Evolutionary conservation across 2,329 filamentous ascomycete species (phyloP).

Genomic region (Fusarium sp.): DNA sequence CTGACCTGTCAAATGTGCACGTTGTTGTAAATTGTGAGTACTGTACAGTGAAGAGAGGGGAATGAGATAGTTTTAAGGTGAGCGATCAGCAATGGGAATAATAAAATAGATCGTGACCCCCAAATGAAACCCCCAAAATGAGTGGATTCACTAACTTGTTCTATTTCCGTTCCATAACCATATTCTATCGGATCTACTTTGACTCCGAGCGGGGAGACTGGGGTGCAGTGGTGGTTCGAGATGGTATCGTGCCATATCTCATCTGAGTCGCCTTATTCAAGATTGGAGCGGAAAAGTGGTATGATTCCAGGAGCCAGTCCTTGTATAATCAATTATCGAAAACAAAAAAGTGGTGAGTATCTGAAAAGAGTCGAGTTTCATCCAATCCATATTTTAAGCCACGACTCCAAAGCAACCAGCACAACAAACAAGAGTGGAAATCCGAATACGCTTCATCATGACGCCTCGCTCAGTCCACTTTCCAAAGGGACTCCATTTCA

Average conservation of each 20-base stretch:
- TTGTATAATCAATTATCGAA: neutral
- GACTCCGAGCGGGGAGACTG: neutral
- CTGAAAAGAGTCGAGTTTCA: constrained; percentile 38
- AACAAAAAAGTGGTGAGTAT: constrained; percentile 21
- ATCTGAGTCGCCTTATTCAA: neutral
- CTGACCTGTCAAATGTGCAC: constrained; percentile 8
- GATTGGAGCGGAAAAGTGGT: constrained; percentile 14
- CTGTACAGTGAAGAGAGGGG: neutral
- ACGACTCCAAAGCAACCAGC: constrained; percentile 25
- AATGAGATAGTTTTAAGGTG: neutral
- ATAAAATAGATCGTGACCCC: neutral
- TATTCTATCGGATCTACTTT: constrained; percentile 21
- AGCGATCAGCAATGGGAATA: neutral
- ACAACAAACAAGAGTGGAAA: neutral
- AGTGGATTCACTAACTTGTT: constrained; percentile 21
- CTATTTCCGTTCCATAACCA: constrained; percentile 20
- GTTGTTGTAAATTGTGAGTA: neutral
- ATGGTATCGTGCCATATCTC: constrained; percentile 30
- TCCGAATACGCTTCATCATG: constrained; percentile 4
- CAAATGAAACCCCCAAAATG: constrained; percentile 11
- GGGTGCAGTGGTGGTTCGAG: constrained; percentile 1
- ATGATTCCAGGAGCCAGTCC: constrained; percentile 4
- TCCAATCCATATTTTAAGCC: constrained; percentile 13
- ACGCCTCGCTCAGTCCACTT: constrained; percentile 18
- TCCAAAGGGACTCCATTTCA: neutral